A percentile compares a stretch with the other conserved stretches of the same genome.
Conservation (phyloP, 176 grass and related monocot species). For the Puya raimondii region DNA sequence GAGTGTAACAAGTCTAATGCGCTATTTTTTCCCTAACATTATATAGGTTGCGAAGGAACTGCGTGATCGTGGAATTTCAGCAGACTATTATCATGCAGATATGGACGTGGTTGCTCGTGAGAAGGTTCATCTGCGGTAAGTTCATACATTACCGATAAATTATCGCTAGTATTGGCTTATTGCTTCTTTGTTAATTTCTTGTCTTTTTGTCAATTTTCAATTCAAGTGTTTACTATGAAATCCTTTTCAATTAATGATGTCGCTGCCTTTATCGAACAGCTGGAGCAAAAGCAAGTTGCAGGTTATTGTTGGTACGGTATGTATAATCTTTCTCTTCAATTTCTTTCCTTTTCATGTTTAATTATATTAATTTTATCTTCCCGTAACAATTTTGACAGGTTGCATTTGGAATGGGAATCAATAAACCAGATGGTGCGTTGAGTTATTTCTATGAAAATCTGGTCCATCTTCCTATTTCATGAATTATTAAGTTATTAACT, state of each 20-base stretch:
- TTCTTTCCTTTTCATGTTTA: background rate
- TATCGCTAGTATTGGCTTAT: background rate
- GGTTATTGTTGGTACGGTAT: slow-evolving; percentile 88
- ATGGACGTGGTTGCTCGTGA: slow-evolving; percentile 77
- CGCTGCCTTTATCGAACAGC: slow-evolving; percentile 36
- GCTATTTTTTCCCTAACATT: slow-evolving; percentile 10
- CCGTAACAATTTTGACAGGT: slow-evolving; percentile 33
- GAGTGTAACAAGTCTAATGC: slow-evolving; percentile 3
- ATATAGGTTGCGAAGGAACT: slow-evolving; percentile 84
- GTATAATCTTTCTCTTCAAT: background rate
- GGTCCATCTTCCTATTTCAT: too few species aligned
- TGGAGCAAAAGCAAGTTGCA: slow-evolving; percentile 92
- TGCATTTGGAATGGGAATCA: slow-evolving; percentile 97
- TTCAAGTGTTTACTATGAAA: background rate
- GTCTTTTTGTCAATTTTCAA: background rate
- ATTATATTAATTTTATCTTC: slow-evolving; percentile 9
- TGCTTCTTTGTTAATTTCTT: background rate
- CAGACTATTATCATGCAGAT: slow-evolving; percentile 95
- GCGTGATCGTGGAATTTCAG: slow-evolving; percentile 55
- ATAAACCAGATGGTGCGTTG: slow-evolving; percentile 84
- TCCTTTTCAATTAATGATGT: background rate
- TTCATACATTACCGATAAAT: slow-evolving; percentile 1
- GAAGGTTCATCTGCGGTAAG: slow-evolving; percentile 63
- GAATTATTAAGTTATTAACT: too few species aligned
- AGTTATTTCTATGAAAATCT: background rate